phyloP scores from a whole-genome alignment of 2,329 filamentous ascomycete genomes.

The Trichoderma sp. region DNA sequence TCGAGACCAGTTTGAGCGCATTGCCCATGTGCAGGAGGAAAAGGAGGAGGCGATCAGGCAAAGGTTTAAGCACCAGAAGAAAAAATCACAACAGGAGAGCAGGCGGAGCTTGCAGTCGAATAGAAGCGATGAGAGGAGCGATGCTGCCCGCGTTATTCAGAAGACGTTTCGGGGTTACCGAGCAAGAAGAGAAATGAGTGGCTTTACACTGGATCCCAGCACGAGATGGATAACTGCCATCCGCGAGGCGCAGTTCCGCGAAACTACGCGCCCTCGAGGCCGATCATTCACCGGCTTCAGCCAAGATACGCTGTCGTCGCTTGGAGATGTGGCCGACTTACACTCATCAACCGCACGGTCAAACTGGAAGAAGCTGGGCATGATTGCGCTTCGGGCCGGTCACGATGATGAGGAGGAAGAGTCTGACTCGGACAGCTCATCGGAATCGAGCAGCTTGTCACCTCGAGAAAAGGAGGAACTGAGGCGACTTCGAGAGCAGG shows the following conservation, averaged over 20 bases:
- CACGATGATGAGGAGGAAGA: constrained; percentile 60
- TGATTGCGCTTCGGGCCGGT: constrained; percentile 71
- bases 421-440: constrained; percentile 41
- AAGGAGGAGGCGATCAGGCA: constrained; percentile 48
- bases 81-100: constrained; percentile 38
- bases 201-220: constrained; percentile 67
- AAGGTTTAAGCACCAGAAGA: constrained; percentile 41
- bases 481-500: constrained; percentile 46
- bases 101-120: constrained; percentile 27
- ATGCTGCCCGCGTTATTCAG: constrained; percentile 62
- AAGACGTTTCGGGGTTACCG: constrained; percentile 78
- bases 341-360: constrained; percentile 51
- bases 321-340: constrained; percentile 25
- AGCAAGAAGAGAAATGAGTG: constrained; percentile 68
- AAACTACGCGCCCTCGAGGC: constrained; percentile 48
- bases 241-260: constrained; percentile 57
- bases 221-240: constrained; percentile 71
- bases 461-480: constrained; percentile 44
- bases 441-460: constrained; percentile 33
- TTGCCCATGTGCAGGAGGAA: constrained; percentile 50
- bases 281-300: constrained; percentile 28
- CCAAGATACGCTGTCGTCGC: constrained; percentile 15
- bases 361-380: constrained; percentile 75
- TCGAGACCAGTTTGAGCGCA: constrained; percentile 48
- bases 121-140: constrained; percentile 31